Conservation (phyloP, 345 rosid species). For the Dimocarpus longan region DNA sequence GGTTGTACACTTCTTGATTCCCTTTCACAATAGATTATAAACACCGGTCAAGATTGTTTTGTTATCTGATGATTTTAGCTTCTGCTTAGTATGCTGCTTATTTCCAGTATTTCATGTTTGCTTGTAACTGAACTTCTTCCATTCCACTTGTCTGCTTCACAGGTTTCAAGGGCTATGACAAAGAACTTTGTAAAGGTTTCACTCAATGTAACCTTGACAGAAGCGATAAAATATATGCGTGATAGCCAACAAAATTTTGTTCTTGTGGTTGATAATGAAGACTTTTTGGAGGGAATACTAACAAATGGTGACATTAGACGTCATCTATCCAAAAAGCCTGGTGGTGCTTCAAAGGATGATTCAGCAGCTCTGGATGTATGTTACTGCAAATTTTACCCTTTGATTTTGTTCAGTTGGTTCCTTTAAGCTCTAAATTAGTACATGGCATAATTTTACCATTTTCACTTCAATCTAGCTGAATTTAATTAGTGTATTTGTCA, state of each 20-base stretch:
- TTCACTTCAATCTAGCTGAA: neutral
- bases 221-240: constrained; percentile 71
- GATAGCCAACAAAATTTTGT: constrained; percentile 69
- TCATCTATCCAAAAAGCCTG: constrained; percentile 44
- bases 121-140: constrained; percentile 12
- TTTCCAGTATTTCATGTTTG: constrained; percentile 4
- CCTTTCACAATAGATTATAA: constrained; percentile 1
- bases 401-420: neutral
- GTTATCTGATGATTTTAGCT: neutral
- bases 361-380: constrained; percentile 61
- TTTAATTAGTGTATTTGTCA: neutral
- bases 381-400: constrained; percentile 14
- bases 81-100: constrained; percentile 9
- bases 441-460: neutral
- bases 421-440: neutral
- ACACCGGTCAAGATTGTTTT: neutral
- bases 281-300: constrained; percentile 77
- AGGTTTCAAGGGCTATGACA: constrained; percentile 85
- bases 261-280: constrained; percentile 73
- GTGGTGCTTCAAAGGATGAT: constrained; percentile 42
- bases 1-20: constrained; percentile 36
- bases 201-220: constrained; percentile 57
- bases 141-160: constrained; percentile 20
- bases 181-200: constrained; percentile 70
- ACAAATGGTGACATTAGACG: constrained; percentile 81